A percentile compares a stretch with the other conserved stretches of the same genome.
Evolutionary conservation across 306 rosid genomes (phyloP).

Genomic region (Vicia villosa): DNA sequence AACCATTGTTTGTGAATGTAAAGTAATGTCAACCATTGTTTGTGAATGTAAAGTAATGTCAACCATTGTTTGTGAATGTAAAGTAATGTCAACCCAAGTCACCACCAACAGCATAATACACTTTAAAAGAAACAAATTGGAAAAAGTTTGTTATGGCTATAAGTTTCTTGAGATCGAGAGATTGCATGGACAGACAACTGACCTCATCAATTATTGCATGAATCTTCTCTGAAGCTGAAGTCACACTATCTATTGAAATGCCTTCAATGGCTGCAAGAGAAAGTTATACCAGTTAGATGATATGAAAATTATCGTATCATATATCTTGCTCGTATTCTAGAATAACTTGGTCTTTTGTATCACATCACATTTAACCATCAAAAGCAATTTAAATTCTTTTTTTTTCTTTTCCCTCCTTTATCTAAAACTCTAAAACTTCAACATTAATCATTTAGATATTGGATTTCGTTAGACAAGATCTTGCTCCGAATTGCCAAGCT

Average conservation of each 20-base stretch:
- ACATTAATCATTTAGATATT: slow-evolving; percentile 28
- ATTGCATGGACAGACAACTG: slow-evolving; percentile 41
- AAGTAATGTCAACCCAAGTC: slow-evolving; percentile 4
- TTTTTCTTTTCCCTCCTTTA: background rate
- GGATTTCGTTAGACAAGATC: slow-evolving; percentile 9
- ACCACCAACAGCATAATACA: slow-evolving; percentile 20
- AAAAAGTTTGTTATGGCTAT: slow-evolving; percentile 10
- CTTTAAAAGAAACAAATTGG: slow-evolving; percentile 14
- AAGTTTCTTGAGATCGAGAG: slow-evolving; percentile 35
- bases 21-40: too few relatives aligned
- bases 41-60: too few relatives aligned
- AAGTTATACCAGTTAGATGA: slow-evolving; percentile 24
- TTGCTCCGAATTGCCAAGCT: slow-evolving; percentile 2
- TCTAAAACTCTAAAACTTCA: slow-evolving; percentile 14
- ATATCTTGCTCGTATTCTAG: background rate
- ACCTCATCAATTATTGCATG: slow-evolving; percentile 74
- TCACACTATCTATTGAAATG: slow-evolving; percentile 57
- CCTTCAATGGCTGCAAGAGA: slow-evolving; percentile 77
- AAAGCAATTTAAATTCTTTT: background rate
- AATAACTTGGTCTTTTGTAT: background rate
- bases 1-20: too few relatives aligned
- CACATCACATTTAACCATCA: slow-evolving; percentile 6
- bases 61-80: slow-evolving; percentile 16
- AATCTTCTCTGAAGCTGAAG: slow-evolving; percentile 75
- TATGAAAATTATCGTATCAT: slow-evolving; percentile 4